Evolutionary conservation across 1,284 basidiomycete genomes (phyloP).

Genomic region (Fistulinella cinereoalba): DNA sequence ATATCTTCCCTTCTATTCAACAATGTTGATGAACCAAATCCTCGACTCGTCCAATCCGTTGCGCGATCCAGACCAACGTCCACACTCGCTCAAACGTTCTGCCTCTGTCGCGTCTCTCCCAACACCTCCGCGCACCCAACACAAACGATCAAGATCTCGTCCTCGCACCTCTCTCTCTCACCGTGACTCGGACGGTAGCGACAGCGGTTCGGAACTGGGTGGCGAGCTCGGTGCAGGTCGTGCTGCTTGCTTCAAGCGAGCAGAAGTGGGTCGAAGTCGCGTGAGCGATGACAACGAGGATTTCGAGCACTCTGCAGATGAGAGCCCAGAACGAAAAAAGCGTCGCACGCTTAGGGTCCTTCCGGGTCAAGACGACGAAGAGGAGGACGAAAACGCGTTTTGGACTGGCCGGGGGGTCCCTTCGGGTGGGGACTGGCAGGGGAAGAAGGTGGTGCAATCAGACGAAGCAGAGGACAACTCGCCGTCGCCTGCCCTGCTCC

Average conservation of each 20-base stretch:
- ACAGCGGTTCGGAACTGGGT: constrained; percentile 24
- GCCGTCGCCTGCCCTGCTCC: constrained; percentile 28
- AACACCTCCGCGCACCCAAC: constrained; percentile 36
- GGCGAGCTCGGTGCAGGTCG: constrained; percentile 9
- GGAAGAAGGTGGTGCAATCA: constrained; percentile 1
- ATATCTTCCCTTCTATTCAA: constrained; percentile 1
- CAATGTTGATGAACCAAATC: constrained; percentile 34
- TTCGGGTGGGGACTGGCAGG: constrained; percentile 7
- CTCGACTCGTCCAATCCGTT: constrained; percentile 28
- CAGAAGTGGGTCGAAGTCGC: constrained; percentile 3
- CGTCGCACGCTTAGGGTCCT: constrained; percentile 26
- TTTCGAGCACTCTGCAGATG: constrained; percentile 15
- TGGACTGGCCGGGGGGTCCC: constrained; percentile 31
- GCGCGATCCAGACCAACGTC: constrained; percentile 10
- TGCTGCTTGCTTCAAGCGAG: constrained; percentile 8
- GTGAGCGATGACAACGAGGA: constrained; percentile 4
- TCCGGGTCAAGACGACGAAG: constrained; percentile 31
- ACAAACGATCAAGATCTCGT: constrained; percentile 33
- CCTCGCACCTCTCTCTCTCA: constrained; percentile 23
- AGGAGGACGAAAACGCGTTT: constrained; percentile 33
- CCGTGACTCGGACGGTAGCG: constrained; percentile 19
- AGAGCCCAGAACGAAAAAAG: constrained; percentile 22
- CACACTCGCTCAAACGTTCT: constrained; percentile 34
- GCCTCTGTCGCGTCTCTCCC: constrained; percentile 38
- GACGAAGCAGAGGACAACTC: constrained; percentile 17